Base-by-base conservation (phyloP, 768 basidiomycete genomes). In the Boletales sp. region DNA sequence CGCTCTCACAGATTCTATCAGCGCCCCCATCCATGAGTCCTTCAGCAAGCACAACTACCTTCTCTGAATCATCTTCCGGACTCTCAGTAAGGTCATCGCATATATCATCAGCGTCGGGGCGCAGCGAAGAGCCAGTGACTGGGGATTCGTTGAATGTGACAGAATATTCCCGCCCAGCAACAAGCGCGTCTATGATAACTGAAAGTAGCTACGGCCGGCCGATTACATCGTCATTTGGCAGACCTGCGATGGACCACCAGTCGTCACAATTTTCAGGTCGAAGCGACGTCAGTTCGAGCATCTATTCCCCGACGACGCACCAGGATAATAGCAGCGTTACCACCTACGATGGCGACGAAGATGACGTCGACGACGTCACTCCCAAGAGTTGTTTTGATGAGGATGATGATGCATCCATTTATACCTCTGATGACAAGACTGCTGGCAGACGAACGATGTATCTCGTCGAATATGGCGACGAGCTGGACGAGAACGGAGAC, bases 361-460 rank as follows among this genome's bases (percentile, higher is more conserved):
- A 47, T 37, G 65, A 59, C 41, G 38, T 49, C 11, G 57, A 67
- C 18, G 57, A 56, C 7, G 34, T 25, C 4, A 50, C 35, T 36
- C 19, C 54, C 10, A 58, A 50, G 41, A 49, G 52, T 17, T 51
- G 1, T 21, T 8, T 53, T 8, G 63, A 60, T 12, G 58, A 51
- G 25, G 61, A 60, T 4, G 67, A 69, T 33, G 67, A 67, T 42
- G 66, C 57, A 3, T 67, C 68, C 21, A 15, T 63, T 13, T 66
- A 66, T 46, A 51, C 65, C 11, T 54, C 65, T 17, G 65, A 63
- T 18, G 66, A 68, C 28, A 55, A 70, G 51, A 67, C 66, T 2
- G 66, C 66, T 17, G 68, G 66, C 5, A 61, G 68, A 43, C 64
- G 68, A 42, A 67, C 68, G 14, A 67, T 67, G 66, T 67, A 67